Percentiles rank a stretch among this genome's conserved stretches.
Evolutionary conservation across 805 yeast species (phyloP).

Genomic region (Kodamaea nitidulidarum): DNA sequence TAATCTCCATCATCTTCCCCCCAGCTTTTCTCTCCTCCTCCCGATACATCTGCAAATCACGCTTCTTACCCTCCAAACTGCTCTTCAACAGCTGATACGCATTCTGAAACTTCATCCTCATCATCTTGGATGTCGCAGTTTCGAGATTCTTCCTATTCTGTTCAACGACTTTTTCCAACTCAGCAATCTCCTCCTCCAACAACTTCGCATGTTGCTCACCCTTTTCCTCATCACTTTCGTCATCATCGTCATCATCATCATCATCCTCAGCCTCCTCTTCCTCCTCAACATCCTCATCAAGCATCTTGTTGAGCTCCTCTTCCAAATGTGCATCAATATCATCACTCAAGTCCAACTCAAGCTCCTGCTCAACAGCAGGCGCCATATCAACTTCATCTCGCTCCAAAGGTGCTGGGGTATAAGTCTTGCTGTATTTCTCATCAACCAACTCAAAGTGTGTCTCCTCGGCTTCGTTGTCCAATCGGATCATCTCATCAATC

Average conservation of each 20-base stretch:
- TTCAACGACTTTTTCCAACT: constrained; percentile 70
- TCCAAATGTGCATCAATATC: constrained; percentile 42
- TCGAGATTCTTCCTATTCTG: constrained; percentile 70
- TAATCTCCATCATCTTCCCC: constrained; percentile 20
- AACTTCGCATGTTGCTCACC: constrained; percentile 57
- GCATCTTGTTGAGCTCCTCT: constrained; percentile 54
- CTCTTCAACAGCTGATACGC: constrained; percentile 73
- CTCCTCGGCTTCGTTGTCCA: constrained; percentile 83
- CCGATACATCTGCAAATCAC: constrained; percentile 46
- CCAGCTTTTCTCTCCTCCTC: constrained; percentile 23
- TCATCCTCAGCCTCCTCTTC: constrained; percentile 53
- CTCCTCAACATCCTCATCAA: constrained; percentile 29
- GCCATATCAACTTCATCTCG: constrained; percentile 2
- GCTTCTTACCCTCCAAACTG: constrained; percentile 76
- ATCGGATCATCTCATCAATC: constrained; percentile 68
- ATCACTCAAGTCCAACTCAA: constrained; percentile 31
- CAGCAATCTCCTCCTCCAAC: constrained; percentile 79
- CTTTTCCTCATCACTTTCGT: constrained; percentile 46
- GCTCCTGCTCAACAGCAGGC: constrained; percentile 15
- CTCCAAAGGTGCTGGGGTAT: constrained; percentile 3
- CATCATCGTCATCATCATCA: constrained; percentile 50
- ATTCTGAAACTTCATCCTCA: constrained; percentile 81
- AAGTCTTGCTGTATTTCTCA: constrained; percentile 26
- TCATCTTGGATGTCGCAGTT: constrained; percentile 75
- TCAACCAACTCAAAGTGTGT: constrained; percentile 73